A percentile compares a stretch with the other conserved stretches of the same genome.
These are phyloP conservation scores for Ilyonectria mors-panacis DNA, from an alignment of 2,329 filamentous ascomycete genomes.

Conservation along the genomic window DNA sequence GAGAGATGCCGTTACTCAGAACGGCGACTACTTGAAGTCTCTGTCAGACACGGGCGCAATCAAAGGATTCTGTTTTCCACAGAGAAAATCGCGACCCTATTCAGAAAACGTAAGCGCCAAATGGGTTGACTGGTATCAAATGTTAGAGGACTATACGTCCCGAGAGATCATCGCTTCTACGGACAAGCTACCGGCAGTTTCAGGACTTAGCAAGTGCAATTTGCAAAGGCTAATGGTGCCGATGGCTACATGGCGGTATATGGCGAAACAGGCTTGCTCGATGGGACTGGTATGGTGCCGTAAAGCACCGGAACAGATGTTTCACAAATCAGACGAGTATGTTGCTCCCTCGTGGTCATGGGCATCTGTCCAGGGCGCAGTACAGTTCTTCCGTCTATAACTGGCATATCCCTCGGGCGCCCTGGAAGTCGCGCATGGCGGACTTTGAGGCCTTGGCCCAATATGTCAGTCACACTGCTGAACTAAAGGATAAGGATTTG, in stretches of 20 bases:
- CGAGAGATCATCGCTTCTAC: constrained; percentile 10
- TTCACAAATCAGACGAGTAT: constrained; percentile 11
- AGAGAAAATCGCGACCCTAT: background rate
- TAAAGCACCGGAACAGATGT: constrained; percentile 4
- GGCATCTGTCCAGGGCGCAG: constrained; percentile 20
- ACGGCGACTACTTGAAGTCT: constrained; percentile 8
- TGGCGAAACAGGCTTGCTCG: constrained; percentile 14
- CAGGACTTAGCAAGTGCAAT: constrained; percentile 17
- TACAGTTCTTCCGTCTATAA: background rate
- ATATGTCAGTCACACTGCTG: background rate
- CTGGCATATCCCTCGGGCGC: background rate
- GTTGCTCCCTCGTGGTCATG: constrained; percentile 26
- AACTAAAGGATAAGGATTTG: background rate
- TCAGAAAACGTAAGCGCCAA: background rate
- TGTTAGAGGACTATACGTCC: constrained; percentile 11
- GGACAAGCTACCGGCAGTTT: constrained; percentile 16
- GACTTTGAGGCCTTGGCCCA: background rate
- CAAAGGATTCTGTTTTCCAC: constrained; percentile 1
- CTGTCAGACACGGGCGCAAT: background rate
- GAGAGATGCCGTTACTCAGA: background rate
- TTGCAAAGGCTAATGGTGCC: background rate
- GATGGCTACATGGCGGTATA: constrained; percentile 15
- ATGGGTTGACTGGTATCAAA: constrained; percentile 18
- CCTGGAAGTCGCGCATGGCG: background rate
- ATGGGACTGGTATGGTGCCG: constrained; percentile 20